A percentile compares a stretch with the other conserved stretches of the same genome.
phyloP scores from a whole-genome alignment of 371 early-diverging fungal species.

The Chytridium lagenaria region DNA sequence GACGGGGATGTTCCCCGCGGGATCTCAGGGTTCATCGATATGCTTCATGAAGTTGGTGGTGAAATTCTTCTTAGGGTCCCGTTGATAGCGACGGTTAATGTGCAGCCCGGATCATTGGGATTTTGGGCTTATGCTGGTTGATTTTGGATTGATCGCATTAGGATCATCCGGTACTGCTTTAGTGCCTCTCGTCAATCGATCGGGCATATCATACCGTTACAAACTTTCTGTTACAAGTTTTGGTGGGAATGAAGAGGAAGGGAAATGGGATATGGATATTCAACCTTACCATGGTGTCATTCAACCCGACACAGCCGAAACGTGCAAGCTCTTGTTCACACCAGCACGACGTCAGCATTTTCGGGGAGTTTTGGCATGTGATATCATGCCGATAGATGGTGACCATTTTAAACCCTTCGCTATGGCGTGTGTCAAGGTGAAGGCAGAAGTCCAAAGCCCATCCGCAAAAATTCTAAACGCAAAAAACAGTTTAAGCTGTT shows the following conservation, averaged over 20 bases:
- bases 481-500: slow-evolving; percentile 33
- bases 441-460: slow-evolving; percentile 46
- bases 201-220: slow-evolving; percentile 27
- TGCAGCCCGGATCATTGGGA: slow-evolving; percentile 36
- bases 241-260: not conserved
- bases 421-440: slow-evolving; percentile 39
- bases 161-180: slow-evolving; percentile 31
- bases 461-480: slow-evolving; percentile 31
- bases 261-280: slow-evolving; percentile 23
- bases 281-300: slow-evolving; percentile 36
- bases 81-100: slow-evolving; percentile 33
- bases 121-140: slow-evolving; percentile 39
- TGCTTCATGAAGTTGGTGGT: slow-evolving; percentile 41
- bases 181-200: slow-evolving; percentile 41
- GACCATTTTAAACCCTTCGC: slow-evolving; percentile 5
- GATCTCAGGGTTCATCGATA: slow-evolving; percentile 32
- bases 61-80: slow-evolving; percentile 38
- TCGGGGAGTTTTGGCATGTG: slow-evolving; percentile 37
- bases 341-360: slow-evolving; percentile 46
- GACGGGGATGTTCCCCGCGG: slow-evolving; percentile 45
- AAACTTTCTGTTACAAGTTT: not conserved
- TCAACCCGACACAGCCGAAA: slow-evolving; percentile 20
- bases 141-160: slow-evolving; percentile 54
- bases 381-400: slow-evolving; percentile 15
- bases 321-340: slow-evolving; percentile 34